Evolutionary conservation across 2,329 filamentous ascomycete species (phyloP).

Genomic region (Blumeria hordei): DNA sequence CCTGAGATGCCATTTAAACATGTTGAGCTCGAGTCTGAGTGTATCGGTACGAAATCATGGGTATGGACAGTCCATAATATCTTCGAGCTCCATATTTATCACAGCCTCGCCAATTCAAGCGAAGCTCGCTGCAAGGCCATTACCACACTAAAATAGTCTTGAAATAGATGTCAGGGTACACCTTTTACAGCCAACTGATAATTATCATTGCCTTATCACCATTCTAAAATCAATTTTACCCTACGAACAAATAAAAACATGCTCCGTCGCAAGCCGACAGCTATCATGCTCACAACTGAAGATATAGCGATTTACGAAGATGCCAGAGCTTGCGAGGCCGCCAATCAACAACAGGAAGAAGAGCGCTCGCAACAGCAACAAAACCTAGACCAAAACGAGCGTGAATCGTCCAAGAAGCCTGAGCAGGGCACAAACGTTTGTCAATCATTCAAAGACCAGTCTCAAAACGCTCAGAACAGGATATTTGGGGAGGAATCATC

Average conservation of each 20-base stretch:
- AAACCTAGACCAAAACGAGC: constrained; percentile 4
- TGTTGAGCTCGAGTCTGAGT: constrained; percentile 1
- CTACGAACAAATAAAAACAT: constrained; percentile 16
- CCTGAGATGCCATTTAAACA: constrained; percentile 16
- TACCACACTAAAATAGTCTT: no score
- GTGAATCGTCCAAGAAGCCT: background rate
- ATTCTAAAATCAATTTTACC: no score
- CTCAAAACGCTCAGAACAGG: no score
- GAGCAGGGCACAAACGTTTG: no score
- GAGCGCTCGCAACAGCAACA: constrained; percentile 5
- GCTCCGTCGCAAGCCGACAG: constrained; percentile 44
- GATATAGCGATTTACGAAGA: constrained; percentile 50
- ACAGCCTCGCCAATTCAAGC: background rate
- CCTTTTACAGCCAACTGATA: no score
- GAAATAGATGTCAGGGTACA: no score
- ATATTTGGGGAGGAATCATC: no score
- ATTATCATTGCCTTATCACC: no score
- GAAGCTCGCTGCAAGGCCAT: background rate
- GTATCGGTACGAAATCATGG: no score
- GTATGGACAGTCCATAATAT: no score
- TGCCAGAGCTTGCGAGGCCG: constrained; percentile 21
- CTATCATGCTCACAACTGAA: constrained; percentile 41
- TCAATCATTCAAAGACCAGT: no score
- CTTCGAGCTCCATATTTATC: background rate
- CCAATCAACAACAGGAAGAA: constrained; percentile 3